Base-by-base conservation (phyloP, 257 asterid species). In the Linderniella brevidens region DNA sequence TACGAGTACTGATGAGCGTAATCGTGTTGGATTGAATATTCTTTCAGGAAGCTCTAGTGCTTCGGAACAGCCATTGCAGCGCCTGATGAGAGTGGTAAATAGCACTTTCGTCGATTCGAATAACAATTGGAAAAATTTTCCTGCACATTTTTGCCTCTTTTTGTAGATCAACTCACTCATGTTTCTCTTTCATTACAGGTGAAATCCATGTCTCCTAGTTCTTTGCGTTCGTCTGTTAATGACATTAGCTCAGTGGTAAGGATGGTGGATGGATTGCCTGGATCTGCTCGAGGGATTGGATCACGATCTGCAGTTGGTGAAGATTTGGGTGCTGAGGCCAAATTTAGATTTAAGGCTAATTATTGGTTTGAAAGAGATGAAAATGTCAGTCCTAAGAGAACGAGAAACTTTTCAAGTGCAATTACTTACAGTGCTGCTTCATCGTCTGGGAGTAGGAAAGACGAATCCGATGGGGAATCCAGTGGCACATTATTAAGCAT, bases 241-340 rank as follows among this genome's bases (percentile, higher is more conserved):
- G 97, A 82, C 61, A 82, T 86, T 61, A 59, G 93, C 64, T 82
- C 97, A 11, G 93, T 86, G 59, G 87, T 86, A 62, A 82, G 93
- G 49, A 82, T 86, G 93, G 75, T 73, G 25, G 97, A 86, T 68
- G 77, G 94, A 69, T 77, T 86, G 37, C 92, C 97, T 25, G 97
- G 97, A 62, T 82, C 97, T 64, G 97, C 94, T 51, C 97, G 93
- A 11, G 94, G 93, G 35, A 86, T 82, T 75, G 97, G 97, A 49
- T 86, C 97, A 41, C 79, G 97, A 59, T 93, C 97, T 64, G 93
- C 97, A 44, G 92, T 79, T 9, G 94, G 97, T 38, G 97, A 86
- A 68, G 97, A 86, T 79, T 71, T 86, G 74, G 97, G 77, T 68
- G 94, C 94, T 43, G 75, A 79, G 97, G 79, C 97, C 45, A 86